A percentile compares a stretch with the other conserved stretches of the same genome.
Conservation (phyloP, 345 rosid species). For the Mercurialis annua region DNA sequence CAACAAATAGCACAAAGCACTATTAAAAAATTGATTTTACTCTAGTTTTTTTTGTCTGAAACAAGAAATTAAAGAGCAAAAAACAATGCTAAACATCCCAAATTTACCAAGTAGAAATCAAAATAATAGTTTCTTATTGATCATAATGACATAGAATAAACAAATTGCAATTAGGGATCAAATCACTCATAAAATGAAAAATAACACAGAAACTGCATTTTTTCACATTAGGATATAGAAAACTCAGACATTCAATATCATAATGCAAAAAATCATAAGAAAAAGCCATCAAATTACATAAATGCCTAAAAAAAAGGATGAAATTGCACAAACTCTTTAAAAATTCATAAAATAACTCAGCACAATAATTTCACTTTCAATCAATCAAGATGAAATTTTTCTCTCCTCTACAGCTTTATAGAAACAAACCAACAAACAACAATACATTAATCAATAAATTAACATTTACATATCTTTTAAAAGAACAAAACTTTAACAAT, state of each 20-base stretch:
- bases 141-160: background rate
- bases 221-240: background rate
- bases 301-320: background rate
- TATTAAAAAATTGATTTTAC: conserved; percentile 6
- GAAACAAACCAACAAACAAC: conserved; percentile 20
- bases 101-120: background rate
- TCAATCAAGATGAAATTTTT: conserved; percentile 2
- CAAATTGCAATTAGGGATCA: conserved; percentile 1
- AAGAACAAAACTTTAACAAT: conserved; percentile 29
- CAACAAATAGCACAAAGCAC: conserved; percentile 1
- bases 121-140: background rate
- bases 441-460: conserved; percentile 9
- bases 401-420: conserved; percentile 15
- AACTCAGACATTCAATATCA: background rate
- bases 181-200: background rate
- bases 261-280: background rate
- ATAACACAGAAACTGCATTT: background rate
- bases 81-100: background rate
- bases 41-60: conserved; percentile 9
- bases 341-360: background rate
- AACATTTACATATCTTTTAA: conserved; percentile 13
- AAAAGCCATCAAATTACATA: conserved; percentile 10
- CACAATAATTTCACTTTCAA: background rate
- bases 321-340: conserved; percentile 5
- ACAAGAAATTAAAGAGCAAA: background rate